Base-by-base conservation (phyloP, 371 early-diverging fungal genomes). In the Lichtheimia ramosa region DNA sequence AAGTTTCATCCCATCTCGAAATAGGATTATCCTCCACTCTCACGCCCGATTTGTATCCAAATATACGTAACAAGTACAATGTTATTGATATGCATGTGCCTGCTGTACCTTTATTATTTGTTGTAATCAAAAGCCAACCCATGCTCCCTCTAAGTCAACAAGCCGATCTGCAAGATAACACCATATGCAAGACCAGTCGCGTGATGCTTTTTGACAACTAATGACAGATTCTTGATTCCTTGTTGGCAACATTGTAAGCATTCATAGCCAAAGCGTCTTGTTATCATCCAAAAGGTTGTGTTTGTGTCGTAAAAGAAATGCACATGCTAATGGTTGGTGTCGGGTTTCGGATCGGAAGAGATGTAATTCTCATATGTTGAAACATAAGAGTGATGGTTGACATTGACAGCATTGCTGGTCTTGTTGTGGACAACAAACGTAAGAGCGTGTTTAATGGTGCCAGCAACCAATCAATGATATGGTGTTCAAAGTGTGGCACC, bases 211-310 rank as follows among this genome's bases (percentile, higher is more conserved):
- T 34, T 34, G 34, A 34, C 34, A 34, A 8, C 34, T 34, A 8
- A 34, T 34, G 34, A 34, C 34, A 34, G 34, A 34, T 8, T 8
- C 34, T 34, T 34, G 6, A 8, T 8, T 25, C 40, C 55, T 43
- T 54, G 43, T 54, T 54, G 20, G 43, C 55, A 24, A 54, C 43
- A 54, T 54, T 6, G 40, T 43, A 54, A 54, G 43, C 2, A 16
- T 42, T 20, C 27, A 27, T 96, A n/a, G n/a, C n/a, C n/a, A n/a
- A 83, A 92, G 98, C 58, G 99, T 99, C 92, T 98, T 99, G 93
- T 99, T 99, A 75, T 84, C 74, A 61, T 98, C 98, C 68, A 93
- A 92, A 5, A 43, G 43, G 13, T 4, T 43, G 43, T 5, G 46
- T 46, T 4, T 18, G n/a, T 2, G n/a, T 2, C 10, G 34, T 34